phyloP scores from a whole-genome alignment of 306 rosid genomes.

The Trichosanthes cucumerina region DNA sequence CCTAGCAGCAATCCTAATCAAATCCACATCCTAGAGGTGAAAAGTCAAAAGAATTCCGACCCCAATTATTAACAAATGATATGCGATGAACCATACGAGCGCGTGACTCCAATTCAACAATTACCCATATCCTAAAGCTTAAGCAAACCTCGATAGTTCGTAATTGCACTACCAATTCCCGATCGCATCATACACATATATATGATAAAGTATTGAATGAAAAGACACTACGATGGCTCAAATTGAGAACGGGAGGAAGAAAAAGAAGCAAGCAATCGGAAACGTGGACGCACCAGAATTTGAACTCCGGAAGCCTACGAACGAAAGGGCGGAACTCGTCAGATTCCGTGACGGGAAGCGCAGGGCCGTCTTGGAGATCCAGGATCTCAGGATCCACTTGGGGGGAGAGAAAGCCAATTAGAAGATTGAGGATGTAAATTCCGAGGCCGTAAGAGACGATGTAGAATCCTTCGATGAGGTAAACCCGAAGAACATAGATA shows the following conservation, averaged over 20 bases:
- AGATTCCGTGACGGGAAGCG: slow-evolving; percentile 65
- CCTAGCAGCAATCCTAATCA: background rate
- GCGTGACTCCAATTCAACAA: background rate
- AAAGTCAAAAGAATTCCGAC: background rate
- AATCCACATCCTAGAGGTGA: background rate
- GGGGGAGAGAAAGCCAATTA: slow-evolving; percentile 86
- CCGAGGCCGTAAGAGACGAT: slow-evolving; percentile 83
- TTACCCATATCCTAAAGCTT: background rate
- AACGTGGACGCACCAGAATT: slow-evolving; percentile 52
- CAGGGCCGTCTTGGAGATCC: slow-evolving; percentile 55
- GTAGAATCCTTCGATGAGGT: slow-evolving; percentile 74
- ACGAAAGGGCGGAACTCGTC: slow-evolving; percentile 95
- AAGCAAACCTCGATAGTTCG: background rate
- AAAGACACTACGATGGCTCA: background rate
- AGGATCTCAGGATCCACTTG: slow-evolving; percentile 89
- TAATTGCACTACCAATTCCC: background rate
- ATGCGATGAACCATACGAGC: background rate
- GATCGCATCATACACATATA: background rate
- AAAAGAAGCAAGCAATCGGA: background rate
- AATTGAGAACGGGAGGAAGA: background rate
- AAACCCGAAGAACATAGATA: slow-evolving; percentile 64
- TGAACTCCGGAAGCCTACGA: slow-evolving; percentile 93
- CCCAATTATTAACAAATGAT: background rate
- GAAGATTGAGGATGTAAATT: slow-evolving; percentile 78
- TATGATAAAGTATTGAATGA: background rate